These are phyloP conservation scores for Thalassiosira exigua DNA, from an alignment of 352 stramenopile species.

Conservation along the genomic window DNA sequence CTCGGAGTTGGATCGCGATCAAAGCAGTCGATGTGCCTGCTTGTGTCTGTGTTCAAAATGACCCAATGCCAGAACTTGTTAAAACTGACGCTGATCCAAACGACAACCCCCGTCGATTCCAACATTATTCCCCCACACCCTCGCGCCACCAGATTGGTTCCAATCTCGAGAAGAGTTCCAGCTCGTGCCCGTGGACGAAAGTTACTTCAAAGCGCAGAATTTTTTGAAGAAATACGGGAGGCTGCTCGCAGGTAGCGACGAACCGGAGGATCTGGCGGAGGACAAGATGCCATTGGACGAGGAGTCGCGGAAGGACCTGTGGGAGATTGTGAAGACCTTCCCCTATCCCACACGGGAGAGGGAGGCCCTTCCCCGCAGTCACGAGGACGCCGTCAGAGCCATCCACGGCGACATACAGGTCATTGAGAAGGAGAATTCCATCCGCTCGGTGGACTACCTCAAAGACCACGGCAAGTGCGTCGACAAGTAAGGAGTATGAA, in stretches of 20 bases:
- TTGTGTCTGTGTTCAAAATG: too few relatives aligned
- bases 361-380: conserved; percentile 41
- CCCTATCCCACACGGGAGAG: conserved; percentile 45
- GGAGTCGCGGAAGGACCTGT: conserved; percentile 54
- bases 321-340: conserved; percentile 58
- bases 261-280: conserved; percentile 49
- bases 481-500: too few relatives aligned
- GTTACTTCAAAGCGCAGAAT: conserved; percentile 42
- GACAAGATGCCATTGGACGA: conserved; percentile 57
- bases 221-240: conserved; percentile 54
- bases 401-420: conserved; percentile 50
- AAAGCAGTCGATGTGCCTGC: too few relatives aligned
- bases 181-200: conserved; percentile 40
- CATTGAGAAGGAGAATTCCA: conserved; percentile 58
- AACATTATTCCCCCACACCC: too few relatives aligned
- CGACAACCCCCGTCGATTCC: too few relatives aligned
- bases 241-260: conserved; percentile 38
- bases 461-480: conserved; percentile 75
- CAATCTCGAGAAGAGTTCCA: conserved; percentile 42
- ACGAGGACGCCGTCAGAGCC: conserved; percentile 51
- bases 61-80: too few relatives aligned
- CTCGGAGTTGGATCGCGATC: too few relatives aligned
- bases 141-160: too few relatives aligned
- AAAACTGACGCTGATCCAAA: too few relatives aligned
- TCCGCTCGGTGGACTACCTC: conserved; percentile 57